Conservation (phyloP, 805 yeast genomes). For the Wickerhamomyces bisporus region DNA sequence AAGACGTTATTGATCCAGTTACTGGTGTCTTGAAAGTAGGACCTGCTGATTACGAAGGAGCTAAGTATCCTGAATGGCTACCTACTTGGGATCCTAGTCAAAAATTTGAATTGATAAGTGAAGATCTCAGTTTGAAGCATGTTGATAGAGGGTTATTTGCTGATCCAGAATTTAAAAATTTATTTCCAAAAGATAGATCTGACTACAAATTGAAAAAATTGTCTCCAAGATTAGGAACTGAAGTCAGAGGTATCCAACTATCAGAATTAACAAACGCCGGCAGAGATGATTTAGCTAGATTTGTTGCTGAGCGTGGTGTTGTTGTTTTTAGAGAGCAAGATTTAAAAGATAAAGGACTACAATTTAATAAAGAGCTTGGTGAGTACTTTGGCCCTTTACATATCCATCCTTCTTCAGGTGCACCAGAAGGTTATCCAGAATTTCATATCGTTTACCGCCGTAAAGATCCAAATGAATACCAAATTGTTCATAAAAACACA, state of each 20-base stretch:
- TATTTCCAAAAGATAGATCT: constrained; percentile 35
- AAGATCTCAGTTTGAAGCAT: constrained; percentile 42
- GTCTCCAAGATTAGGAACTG: constrained; percentile 70
- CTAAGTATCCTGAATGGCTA: constrained; percentile 49
- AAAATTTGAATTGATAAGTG: constrained; percentile 42
- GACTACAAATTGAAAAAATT: constrained; percentile 33
- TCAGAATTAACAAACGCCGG: constrained; percentile 46
- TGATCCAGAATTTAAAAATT: constrained; percentile 48
- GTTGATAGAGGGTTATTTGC: constrained; percentile 64
- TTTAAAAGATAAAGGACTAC: constrained; percentile 49
- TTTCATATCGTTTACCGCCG: constrained; percentile 57
- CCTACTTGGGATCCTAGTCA: constrained; percentile 67
- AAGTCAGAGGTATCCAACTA: constrained; percentile 54
- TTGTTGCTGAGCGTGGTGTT: constrained; percentile 67
- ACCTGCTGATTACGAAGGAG: constrained; percentile 31
- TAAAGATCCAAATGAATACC: constrained; percentile 30
- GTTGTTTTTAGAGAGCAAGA: constrained; percentile 65
- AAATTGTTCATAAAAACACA: constrained; percentile 23
- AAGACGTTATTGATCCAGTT: constrained; percentile 38
- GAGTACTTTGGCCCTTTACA: constrained; percentile 65
- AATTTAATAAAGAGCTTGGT: constrained; percentile 46
- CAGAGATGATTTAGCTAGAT: constrained; percentile 64
- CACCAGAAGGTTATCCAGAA: constrained; percentile 54
- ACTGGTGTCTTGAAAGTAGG: constrained; percentile 45
- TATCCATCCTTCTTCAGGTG: constrained; percentile 71